Conservation (phyloP, 352 stramenopile species). For the Globisporangium alternatum region DNA sequence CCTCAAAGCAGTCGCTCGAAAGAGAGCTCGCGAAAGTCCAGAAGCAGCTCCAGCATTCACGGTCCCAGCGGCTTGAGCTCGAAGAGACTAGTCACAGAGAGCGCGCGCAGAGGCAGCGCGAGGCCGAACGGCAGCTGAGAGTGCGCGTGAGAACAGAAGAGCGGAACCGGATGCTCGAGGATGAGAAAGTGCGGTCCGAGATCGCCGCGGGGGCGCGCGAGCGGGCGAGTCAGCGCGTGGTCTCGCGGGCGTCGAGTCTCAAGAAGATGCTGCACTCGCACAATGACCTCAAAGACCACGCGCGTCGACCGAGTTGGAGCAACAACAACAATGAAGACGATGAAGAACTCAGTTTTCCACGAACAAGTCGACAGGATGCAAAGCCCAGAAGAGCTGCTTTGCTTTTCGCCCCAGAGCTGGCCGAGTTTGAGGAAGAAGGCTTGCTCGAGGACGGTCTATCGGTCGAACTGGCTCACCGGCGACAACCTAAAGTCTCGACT, state of each 20-base stretch:
- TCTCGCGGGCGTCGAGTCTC: constrained; percentile 25
- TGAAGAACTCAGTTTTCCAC: background rate
- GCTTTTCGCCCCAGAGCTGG: constrained; percentile 38
- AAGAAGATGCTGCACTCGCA: constrained; percentile 26
- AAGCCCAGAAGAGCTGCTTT: constrained; percentile 18
- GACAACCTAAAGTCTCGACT: background rate
- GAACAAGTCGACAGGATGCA: background rate
- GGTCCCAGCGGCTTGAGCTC: constrained; percentile 36
- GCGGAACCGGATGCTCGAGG: constrained; percentile 40
- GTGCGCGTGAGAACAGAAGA: constrained; percentile 47
- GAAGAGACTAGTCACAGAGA: constrained; percentile 44
- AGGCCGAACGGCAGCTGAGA: constrained; percentile 45
- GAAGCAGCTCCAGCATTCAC: constrained; percentile 20
- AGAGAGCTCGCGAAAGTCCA: constrained; percentile 31
- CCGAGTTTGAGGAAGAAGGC: constrained; percentile 63
- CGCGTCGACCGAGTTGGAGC: constrained; percentile 16
- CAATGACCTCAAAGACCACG: constrained; percentile 16
- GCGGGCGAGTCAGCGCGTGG: constrained; percentile 46
- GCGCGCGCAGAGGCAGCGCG: constrained; percentile 37
- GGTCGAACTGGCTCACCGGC: background rate
- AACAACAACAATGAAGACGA: constrained; percentile 22
- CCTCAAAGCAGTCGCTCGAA: constrained; percentile 31
- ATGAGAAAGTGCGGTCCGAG: constrained; percentile 44
- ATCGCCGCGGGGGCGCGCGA: constrained; percentile 40
- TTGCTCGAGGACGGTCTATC: constrained; percentile 6